A percentile compares a stretch with the other conserved stretches of the same genome.
These are phyloP conservation scores for Puya raimondii DNA, from an alignment of 176 grass and related monocot genomes.

Conservation along the genomic window DNA sequence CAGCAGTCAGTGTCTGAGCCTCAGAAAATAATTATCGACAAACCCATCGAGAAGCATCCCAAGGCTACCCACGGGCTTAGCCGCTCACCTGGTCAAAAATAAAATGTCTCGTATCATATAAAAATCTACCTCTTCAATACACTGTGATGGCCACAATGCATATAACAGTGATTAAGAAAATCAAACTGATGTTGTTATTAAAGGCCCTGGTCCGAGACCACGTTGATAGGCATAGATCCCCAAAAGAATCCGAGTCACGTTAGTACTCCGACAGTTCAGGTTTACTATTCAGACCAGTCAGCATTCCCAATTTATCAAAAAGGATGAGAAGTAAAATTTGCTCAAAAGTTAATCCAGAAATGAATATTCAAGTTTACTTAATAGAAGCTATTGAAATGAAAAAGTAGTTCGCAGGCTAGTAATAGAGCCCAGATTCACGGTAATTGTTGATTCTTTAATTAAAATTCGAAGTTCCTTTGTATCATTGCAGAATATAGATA, in stretches of 20 bases:
- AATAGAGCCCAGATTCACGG: no score
- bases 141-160: neutral
- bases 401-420: no score
- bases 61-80: conserved; percentile 59
- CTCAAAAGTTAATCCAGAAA: no score
- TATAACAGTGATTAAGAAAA: neutral
- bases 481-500: neutral
- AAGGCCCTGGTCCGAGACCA: neutral
- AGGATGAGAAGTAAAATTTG: no score
- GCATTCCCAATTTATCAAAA: no score
- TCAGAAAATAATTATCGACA: conserved; percentile 51
- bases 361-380: no score
- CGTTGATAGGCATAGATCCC: neutral
- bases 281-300: no score
- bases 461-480: no score
- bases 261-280: no score
- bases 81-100: conserved; percentile 40
- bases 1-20: neutral
- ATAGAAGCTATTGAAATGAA: no score
- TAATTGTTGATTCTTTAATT: no score
- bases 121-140: neutral
- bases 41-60: conserved; percentile 46
- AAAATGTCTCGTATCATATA: neutral
- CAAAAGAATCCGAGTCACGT: no score
- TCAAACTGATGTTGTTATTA: neutral